Evolutionary conservation across 2,329 filamentous ascomycete genomes (phyloP).

Genomic region (Penicillium sp.): DNA sequence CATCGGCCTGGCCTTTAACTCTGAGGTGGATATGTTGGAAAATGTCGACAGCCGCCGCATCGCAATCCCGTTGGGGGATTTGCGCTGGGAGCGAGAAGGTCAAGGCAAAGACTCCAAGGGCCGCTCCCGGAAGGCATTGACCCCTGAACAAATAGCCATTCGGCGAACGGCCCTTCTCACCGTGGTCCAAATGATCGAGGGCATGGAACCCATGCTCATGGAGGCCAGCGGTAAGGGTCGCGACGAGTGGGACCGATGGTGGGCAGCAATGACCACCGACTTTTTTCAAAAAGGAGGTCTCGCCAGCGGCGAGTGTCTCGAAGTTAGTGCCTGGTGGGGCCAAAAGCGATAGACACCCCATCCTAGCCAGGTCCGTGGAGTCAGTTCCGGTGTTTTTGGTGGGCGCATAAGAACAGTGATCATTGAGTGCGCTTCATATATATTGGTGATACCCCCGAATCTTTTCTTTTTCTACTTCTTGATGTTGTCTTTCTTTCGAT

Average conservation of each 20-base stretch:
- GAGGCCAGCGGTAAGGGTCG: conserved; percentile 83
- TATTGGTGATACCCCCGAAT: conserved; percentile 42
- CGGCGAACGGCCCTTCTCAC: conserved; percentile 78
- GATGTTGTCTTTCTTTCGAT: conserved; percentile 16
- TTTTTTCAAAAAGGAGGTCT: conserved; percentile 77
- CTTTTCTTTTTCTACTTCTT: conserved; percentile 23
- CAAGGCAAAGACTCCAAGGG: conserved; percentile 38
- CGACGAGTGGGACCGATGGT: conserved; percentile 92
- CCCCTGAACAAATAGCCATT: conserved; percentile 69
- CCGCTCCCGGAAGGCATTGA: conserved; percentile 55
- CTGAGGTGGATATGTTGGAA: conserved; percentile 71
- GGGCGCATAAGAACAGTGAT: conserved; percentile 31
- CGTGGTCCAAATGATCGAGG: conserved; percentile 80
- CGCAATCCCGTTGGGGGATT: conserved; percentile 81
- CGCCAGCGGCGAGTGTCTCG: conserved; percentile 80
- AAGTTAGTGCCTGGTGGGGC: conserved; percentile 67
- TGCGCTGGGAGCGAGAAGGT: conserved; percentile 80
- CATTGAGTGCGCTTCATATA: conserved; percentile 38
- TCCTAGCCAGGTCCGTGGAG: conserved; percentile 9
- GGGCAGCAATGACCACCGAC: conserved; percentile 82
- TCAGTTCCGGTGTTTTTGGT: conserved; percentile 32
- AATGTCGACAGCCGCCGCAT: conserved; percentile 73
- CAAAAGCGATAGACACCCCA: conserved; percentile 50
- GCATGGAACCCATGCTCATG: conserved; percentile 77
- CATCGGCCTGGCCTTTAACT: conserved; percentile 74